Conservation (phyloP, 257 asterid genomes). For the Solanum habrochaites region DNA sequence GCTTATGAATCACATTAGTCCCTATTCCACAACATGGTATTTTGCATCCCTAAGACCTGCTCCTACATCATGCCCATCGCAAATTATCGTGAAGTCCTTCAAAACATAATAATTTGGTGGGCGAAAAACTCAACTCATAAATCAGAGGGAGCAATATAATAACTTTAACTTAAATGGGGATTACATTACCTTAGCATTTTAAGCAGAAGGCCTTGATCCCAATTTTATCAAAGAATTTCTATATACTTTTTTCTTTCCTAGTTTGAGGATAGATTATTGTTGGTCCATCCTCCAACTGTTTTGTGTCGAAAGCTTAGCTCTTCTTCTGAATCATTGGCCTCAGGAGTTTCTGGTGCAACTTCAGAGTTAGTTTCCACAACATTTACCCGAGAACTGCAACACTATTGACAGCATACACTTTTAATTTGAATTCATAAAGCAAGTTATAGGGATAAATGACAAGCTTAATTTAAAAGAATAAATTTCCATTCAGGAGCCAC, state of each 20-base stretch:
- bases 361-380: background rate
- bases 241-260: constrained; percentile 55
- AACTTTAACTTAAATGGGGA: background rate
- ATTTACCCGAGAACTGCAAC: constrained; percentile 34
- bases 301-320: too few species aligned
- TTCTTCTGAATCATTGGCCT: too few species aligned
- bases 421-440: background rate
- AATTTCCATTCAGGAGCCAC: background rate
- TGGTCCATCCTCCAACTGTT: too few species aligned
- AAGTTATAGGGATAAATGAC: background rate
- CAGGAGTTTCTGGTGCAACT: too few species aligned
- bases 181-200: constrained; percentile 55
- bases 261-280: background rate
- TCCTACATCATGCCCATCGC: background rate
- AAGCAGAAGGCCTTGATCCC: constrained; percentile 68
- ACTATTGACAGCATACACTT: background rate
- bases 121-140: background rate
- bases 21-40: background rate
- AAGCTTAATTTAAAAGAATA: background rate
- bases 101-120: background rate
- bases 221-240: constrained; percentile 40
- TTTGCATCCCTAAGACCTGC: background rate
- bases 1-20: background rate
- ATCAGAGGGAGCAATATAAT: background rate
- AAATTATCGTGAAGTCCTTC: background rate